Evolutionary conservation across 2,329 filamentous ascomycete genomes (phyloP), one percentile per base, ranked within the genome.

Genomic region (Cytospora chrysosperma): DNA sequence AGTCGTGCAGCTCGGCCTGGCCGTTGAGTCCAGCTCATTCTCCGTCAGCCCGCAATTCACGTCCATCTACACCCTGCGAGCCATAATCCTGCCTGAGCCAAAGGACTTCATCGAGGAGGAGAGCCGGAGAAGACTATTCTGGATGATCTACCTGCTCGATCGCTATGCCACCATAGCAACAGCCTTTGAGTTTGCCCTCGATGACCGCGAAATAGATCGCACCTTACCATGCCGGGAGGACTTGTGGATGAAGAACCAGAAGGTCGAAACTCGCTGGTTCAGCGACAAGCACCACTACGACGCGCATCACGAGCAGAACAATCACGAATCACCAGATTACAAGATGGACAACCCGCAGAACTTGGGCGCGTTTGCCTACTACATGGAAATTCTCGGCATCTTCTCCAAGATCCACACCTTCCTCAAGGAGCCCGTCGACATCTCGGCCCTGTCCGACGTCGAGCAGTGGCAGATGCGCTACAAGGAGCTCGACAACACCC

Each of bases 61-160:
- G 2, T 96, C 93, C 0, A 97, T 97, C 54, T 96, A 96, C 73
- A 97, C 93, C 0, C 79, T 96, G 52, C 84, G 93, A 61, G 92
- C 93, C 19, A 93, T 93, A 79, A 88, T 94, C 3, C 80, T 97
- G 0, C 90, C 92, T 0, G 92, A 96, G 65, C 85, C 93, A 0
- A 88, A 86, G 57, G 90, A 92, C 66, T 97, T 93, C 75, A 89
- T 96, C 62, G 93, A 97, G 72, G 93, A 97, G 66, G 93, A 97
- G 74, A 90, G 91, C 50, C 82, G 93, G 30, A 84, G 93, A 30
- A 83, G 93, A 28, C 79, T 97, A 1, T 96, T 97, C 75, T 97
- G 93, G 93, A 94, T 96, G 88, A 88, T 96, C 13, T 97, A 96
- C 72, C 78, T 97, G 15, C 82, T 97, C 7, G 93, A 97, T 73